phyloP scores from a whole-genome alignment of 257 asterid species.

The Paraleonurus japonicus region DNA sequence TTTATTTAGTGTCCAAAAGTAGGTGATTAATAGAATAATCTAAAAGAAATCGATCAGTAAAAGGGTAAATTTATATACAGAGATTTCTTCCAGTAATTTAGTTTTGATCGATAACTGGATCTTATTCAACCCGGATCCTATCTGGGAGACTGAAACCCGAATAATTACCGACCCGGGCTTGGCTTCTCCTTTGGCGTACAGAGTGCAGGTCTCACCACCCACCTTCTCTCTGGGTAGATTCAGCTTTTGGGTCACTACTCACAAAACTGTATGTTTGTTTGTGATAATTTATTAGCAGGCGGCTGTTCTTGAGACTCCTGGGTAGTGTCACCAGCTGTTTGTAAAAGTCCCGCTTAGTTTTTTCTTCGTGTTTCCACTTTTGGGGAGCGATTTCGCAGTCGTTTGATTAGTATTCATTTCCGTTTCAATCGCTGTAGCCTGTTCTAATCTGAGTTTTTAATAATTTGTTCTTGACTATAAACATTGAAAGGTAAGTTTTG shows the following conservation, averaged over 20 bases:
- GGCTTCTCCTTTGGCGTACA: not conserved
- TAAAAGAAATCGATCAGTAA: too few species aligned
- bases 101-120: not conserved
- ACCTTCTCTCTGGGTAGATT: slow-evolving; percentile 4
- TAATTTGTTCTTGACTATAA: not conserved
- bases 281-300: not conserved
- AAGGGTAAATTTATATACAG: too few species aligned
- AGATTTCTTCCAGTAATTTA: too few species aligned
- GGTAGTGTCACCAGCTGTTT: slow-evolving; percentile 26
- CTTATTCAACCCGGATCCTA: not conserved
- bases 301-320: not conserved
- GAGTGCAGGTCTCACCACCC: not conserved
- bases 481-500: not conserved
- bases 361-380: not conserved
- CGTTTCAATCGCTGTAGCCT: not conserved
- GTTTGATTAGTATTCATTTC: not conserved
- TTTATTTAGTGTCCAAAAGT: too few species aligned
- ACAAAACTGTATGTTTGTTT: not conserved
- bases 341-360: slow-evolving; percentile 15
- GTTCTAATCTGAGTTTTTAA: not conserved
- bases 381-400: not conserved
- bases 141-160: not conserved
- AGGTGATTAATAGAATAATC: too few species aligned
- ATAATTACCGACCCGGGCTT: not conserved
- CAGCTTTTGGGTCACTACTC: slow-evolving; percentile 12